Conservation (phyloP, 306 rosid genomes). For the Quercus cerris region DNA sequence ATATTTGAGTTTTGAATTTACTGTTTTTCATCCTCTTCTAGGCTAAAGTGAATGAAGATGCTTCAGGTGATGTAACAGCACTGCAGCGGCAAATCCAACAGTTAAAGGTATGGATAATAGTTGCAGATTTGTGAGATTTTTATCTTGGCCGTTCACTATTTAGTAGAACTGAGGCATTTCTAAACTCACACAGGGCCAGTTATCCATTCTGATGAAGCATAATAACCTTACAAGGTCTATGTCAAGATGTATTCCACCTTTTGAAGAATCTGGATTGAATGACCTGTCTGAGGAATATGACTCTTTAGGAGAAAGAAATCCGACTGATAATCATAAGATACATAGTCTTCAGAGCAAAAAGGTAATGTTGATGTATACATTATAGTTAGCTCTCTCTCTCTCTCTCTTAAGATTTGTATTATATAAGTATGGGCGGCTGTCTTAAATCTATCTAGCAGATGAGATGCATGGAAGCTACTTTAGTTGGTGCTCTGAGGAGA, state of each 20-base stretch:
- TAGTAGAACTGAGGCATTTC: conserved; percentile 31
- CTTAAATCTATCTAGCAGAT: conserved; percentile 49
- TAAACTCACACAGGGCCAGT: conserved; percentile 60
- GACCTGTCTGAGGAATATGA: conserved; percentile 41
- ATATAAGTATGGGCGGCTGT: conserved; percentile 16
- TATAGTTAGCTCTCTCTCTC: not conserved
- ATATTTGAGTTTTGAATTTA: conserved; percentile 17
- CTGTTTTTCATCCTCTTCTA: conserved; percentile 16
- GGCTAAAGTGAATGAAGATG: conserved; percentile 97
- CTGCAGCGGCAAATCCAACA: conserved; percentile 87
- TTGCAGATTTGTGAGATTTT: conserved; percentile 25
- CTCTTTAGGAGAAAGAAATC: conserved; percentile 26
- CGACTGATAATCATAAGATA: conserved; percentile 30
- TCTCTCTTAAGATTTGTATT: conserved; percentile 7
- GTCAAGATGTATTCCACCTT: conserved; percentile 49
- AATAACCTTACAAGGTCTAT: conserved; percentile 26
- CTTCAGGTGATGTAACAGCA: conserved; percentile 83
- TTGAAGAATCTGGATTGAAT: conserved; percentile 41
- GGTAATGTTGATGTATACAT: conserved; percentile 32
- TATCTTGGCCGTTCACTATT: conserved; percentile 5
- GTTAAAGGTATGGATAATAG: conserved; percentile 58
- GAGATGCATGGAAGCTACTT: conserved; percentile 52
- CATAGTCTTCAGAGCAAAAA: conserved; percentile 36
- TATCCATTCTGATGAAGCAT: conserved; percentile 66
- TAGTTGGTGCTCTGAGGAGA: conserved; percentile 72